phyloP scores from a whole-genome alignment of 371 early-diverging fungal species.

The Actinomortierella wolfii region DNA sequence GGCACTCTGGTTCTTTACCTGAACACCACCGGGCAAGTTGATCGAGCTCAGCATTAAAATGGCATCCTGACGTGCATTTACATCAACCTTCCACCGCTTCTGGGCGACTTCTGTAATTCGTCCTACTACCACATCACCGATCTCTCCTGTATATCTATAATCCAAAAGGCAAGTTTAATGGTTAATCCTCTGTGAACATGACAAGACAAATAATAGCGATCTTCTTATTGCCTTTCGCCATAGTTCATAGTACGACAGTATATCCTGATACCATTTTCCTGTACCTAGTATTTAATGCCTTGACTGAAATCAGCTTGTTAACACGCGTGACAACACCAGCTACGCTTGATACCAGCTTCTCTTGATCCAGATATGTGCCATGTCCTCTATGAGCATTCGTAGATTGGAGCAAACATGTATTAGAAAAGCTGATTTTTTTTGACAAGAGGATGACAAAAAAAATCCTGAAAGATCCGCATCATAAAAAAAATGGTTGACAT shows the following conservation, averaged over 20 bases:
- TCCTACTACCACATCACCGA: slow-evolving; percentile 99
- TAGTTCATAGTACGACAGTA: too few relatives aligned
- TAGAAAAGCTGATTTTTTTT: neutral
- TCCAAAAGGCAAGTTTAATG: neutral
- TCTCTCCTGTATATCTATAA: slow-evolving; percentile 83
- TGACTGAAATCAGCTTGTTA: slow-evolving; percentile 95
- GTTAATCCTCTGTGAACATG: neutral
- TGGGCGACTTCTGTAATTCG: slow-evolving; percentile 87
- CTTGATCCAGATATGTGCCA: slow-evolving; percentile 86
- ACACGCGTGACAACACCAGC: slow-evolving; percentile 94
- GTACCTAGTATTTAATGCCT: slow-evolving; percentile 86
- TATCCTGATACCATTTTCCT: too few relatives aligned
- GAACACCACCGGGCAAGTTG: slow-evolving; percentile 97
- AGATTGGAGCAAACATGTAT: slow-evolving; percentile 1
- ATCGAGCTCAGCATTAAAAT: slow-evolving; percentile 92
- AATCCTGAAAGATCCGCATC: neutral
- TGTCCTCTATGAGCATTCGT: slow-evolving; percentile 76
- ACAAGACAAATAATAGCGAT: neutral
- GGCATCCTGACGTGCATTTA: slow-evolving; percentile 90
- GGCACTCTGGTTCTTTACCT: slow-evolving; percentile 56
- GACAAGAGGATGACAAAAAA: neutral
- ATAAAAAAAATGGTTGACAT: neutral
- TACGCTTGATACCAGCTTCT: slow-evolving; percentile 80
- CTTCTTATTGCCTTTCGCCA: too few relatives aligned
- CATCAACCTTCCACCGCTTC: slow-evolving; percentile 98